Conservation (phyloP, 2,329 filamentous ascomycete genomes). For the Aspergillus sp. region DNA sequence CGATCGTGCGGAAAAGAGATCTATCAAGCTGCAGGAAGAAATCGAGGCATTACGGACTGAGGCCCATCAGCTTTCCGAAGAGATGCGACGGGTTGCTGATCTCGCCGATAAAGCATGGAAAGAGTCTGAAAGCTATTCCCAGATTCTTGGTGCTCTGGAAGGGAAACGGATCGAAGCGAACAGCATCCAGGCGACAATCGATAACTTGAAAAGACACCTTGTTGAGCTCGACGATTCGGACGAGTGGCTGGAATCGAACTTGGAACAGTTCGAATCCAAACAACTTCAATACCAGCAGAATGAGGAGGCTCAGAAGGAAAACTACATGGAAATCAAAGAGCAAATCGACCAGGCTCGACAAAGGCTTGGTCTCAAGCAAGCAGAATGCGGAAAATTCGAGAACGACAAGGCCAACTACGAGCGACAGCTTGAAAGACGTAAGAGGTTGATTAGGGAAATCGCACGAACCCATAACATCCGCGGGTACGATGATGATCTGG, state of each 20-base stretch:
- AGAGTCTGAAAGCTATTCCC: slow-evolving; percentile 65
- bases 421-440: slow-evolving; percentile 64
- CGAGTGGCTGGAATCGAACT: slow-evolving; percentile 61
- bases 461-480: slow-evolving; percentile 72
- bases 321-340: slow-evolving; percentile 58
- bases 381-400: slow-evolving; percentile 62
- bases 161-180: slow-evolving; percentile 69
- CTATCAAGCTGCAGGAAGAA: slow-evolving; percentile 57
- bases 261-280: slow-evolving; percentile 71
- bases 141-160: slow-evolving; percentile 66
- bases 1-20: slow-evolving; percentile 61
- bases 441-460: slow-evolving; percentile 68
- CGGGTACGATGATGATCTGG: slow-evolving; percentile 73
- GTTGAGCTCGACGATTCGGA: slow-evolving; percentile 74
- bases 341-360: slow-evolving; percentile 43
- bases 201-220: slow-evolving; percentile 64
- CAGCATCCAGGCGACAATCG: slow-evolving; percentile 63
- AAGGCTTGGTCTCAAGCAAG: slow-evolving; percentile 34
- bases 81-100: slow-evolving; percentile 37
- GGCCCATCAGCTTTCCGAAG: slow-evolving; percentile 52
- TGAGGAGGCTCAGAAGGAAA: slow-evolving; percentile 54
- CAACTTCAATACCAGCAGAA: slow-evolving; percentile 61
- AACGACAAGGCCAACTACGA: slow-evolving; percentile 85
- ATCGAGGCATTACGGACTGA: slow-evolving; percentile 53
- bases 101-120: slow-evolving; percentile 61